A percentile compares a stretch with the other conserved stretches of the same genome.
Evolutionary conservation across 768 basidiomycete genomes (phyloP).

Genomic region (Galerina marginata): DNA sequence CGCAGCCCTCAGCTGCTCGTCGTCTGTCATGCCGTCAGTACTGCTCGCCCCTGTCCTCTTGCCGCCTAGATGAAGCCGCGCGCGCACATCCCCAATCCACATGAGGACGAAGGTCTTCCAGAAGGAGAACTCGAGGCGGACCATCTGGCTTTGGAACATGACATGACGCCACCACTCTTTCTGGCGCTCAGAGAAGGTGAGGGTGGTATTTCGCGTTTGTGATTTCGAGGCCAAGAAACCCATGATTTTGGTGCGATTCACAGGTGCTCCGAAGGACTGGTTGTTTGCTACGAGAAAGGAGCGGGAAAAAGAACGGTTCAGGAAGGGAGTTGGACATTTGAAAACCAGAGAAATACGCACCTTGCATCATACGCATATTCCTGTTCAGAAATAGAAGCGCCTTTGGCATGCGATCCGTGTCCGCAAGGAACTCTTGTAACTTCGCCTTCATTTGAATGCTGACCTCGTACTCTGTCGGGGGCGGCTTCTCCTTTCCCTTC

Average conservation of each 20-base stretch:
- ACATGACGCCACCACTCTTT: too few species aligned
- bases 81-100: too few species aligned
- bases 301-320: slow-evolving; percentile 23
- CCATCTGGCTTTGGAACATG: too few species aligned
- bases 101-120: too few species aligned
- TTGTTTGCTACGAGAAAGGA: slow-evolving; percentile 52
- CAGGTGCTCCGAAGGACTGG: slow-evolving; percentile 82
- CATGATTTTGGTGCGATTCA: slow-evolving; percentile 90
- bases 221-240: slow-evolving; percentile 82
- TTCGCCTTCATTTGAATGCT: slow-evolving; percentile 72
- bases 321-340: background rate
- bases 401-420: slow-evolving; percentile 83
- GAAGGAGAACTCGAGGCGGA: too few species aligned
- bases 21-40: too few species aligned
- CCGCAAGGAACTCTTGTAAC: slow-evolving; percentile 67
- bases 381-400: slow-evolving; percentile 75
- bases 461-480: slow-evolving; percentile 68
- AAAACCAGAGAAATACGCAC: slow-evolving; percentile 22
- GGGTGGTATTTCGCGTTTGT: slow-evolving; percentile 36
- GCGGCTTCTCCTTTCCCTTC: slow-evolving; percentile 32
- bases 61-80: too few species aligned
- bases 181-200: slow-evolving; percentile 32
- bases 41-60: too few species aligned
- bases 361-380: slow-evolving; percentile 75
- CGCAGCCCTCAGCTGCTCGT: too few species aligned